Base-by-base conservation (phyloP, 441 rosid genomes). In the Euphorbia corollata region DNA sequence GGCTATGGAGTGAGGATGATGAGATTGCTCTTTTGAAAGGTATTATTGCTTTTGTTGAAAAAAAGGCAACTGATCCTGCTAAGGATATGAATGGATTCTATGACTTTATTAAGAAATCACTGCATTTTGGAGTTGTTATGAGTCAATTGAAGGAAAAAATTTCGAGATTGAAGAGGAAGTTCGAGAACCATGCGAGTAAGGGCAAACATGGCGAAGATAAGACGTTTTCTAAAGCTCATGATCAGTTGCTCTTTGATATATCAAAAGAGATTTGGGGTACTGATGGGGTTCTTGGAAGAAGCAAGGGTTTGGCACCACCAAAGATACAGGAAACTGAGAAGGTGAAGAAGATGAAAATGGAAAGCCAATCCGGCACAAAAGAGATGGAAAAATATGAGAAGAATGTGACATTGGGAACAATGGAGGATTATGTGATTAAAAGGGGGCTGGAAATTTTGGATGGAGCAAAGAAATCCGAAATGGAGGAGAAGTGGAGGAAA, bases 11-110 rank as follows among this genome's bases (percentile, higher is more conserved):
- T 20, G 85, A 80, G 54, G 79, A 74, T 0, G 88, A 82, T 73
- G 86, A 82, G 67, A 63, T 84, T 34, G 73, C 75, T 1, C 53
- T 84, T 6, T 47, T 82, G 62, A 66, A 75, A 50, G 88, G 84
- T 32, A 71, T 82, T 63, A 54, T 72, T 19, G 79, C 78, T 7
- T 84, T 67, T 36, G 47, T 48, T 12, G 74, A 71, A 0, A 68
- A 60, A 57, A 82, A 55, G 23, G 83, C 79, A 0, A 13, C 60
- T 19, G 80, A 82, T 15, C 84, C 88, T 5, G 4, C 39, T 5
- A 63, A 74, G 45, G 77, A 77, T 22, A 72, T 72, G 75, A 67
- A 6, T 22, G 71, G 68, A 0, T 82, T 82, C 43, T 61, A 47
- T 48, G 78, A 78, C 39, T 82, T 57, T 39, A 75, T 82, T 11